A percentile compares a stretch with the other conserved stretches of the same genome.
Conservation (phyloP, 179 eudicot species). For the Monotropa hypopitys region DNA sequence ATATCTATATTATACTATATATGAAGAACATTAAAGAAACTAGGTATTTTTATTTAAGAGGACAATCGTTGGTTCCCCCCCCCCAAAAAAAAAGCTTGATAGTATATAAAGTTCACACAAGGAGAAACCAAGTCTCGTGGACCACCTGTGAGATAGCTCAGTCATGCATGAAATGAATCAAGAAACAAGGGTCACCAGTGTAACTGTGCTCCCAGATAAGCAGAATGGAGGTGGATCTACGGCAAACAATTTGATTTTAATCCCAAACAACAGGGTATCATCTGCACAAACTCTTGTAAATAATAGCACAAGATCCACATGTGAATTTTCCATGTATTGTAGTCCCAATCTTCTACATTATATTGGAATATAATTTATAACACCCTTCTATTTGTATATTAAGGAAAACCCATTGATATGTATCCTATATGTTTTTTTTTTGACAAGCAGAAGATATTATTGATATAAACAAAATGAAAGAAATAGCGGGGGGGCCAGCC, state of each 20-base stretch:
- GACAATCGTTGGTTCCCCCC: neutral
- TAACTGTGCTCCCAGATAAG: neutral
- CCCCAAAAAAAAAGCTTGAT: neutral
- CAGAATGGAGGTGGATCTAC: neutral
- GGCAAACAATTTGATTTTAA: neutral
- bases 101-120: neutral
- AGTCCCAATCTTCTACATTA: too few species aligned
- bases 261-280: neutral
- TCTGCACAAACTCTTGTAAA: too few species aligned
- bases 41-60: neutral
- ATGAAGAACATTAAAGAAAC: neutral
- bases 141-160: neutral
- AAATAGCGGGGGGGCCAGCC: too few species aligned
- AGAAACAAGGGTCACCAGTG: neutral
- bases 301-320: too few species aligned
- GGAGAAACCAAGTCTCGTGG: neutral
- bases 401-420: neutral
- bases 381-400: too few species aligned
- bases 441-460: too few species aligned
- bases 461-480: too few species aligned
- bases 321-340: too few species aligned
- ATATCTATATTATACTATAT: neutral
- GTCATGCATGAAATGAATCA: neutral
- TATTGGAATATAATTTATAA: too few species aligned
- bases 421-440: too few species aligned